These are phyloP conservation scores for Dimargaris cristalligena DNA, from an alignment of 192 early-diverging fungal species.

Conservation along the genomic window DNA sequence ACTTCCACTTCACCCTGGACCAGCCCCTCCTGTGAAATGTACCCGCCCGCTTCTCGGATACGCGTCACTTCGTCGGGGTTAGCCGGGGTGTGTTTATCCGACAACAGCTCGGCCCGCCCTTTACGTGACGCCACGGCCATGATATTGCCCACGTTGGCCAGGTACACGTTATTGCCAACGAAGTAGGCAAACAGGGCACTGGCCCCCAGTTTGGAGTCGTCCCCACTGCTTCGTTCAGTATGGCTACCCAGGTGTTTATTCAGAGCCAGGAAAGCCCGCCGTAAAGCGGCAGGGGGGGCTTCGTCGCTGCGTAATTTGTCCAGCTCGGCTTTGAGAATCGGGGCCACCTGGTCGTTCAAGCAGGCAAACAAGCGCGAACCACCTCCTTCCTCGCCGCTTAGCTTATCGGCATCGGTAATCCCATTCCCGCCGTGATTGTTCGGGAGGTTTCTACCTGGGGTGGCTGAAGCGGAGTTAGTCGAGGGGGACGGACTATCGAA, in stretches of 20 bases:
- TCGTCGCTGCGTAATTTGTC: slow-evolving; percentile 43
- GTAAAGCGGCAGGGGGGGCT: slow-evolving; percentile 46
- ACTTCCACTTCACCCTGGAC: slow-evolving; percentile 61
- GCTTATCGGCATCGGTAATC: too few species aligned
- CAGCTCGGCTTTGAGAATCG: slow-evolving; percentile 53
- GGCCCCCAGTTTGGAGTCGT: slow-evolving; percentile 44
- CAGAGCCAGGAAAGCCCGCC: slow-evolving; percentile 65
- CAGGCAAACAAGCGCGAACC: slow-evolving; percentile 35
- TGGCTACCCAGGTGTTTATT: slow-evolving; percentile 57
- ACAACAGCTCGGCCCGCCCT: slow-evolving; percentile 46
- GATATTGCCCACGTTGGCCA: slow-evolving; percentile 75
- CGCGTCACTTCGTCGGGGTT: slow-evolving; percentile 49
- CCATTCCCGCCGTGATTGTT: too few species aligned
- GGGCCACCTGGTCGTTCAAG: slow-evolving; percentile 50
- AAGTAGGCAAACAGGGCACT: slow-evolving; percentile 70
- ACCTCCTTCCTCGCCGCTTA: too few species aligned
- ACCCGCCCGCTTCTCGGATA: slow-evolving; percentile 65
- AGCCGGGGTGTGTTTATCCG: slow-evolving; percentile 53
- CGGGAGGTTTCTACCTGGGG: too few species aligned
- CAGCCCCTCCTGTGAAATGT: slow-evolving; percentile 52
- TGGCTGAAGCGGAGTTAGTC: slow-evolving; percentile 20
- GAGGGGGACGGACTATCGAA: slow-evolving; percentile 67
- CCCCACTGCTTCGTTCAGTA: slow-evolving; percentile 14
- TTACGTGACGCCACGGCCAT: slow-evolving; percentile 61
- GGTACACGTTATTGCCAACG: slow-evolving; percentile 54